These are phyloP conservation scores for Aspergillus quadrilineatus DNA, from an alignment of 2,329 filamentous ascomycete species.

Conservation along the genomic window DNA sequence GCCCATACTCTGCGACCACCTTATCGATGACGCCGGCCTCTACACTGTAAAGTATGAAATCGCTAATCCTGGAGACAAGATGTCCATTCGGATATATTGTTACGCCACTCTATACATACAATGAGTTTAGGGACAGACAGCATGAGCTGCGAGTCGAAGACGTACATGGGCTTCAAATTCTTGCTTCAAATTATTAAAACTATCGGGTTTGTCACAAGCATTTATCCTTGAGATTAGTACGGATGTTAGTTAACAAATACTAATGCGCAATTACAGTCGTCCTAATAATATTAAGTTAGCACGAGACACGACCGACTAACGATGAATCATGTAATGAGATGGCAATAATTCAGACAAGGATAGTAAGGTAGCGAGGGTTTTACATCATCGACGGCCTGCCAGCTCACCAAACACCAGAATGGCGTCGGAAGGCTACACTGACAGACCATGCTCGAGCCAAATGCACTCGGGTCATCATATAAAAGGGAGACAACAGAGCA, in stretches of 20 bases:
- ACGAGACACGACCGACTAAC: slow-evolving; percentile 12
- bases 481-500: slow-evolving; percentile 20
- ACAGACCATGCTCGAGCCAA: slow-evolving; percentile 97
- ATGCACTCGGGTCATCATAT: slow-evolving; percentile 99
- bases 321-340: slow-evolving; percentile 3
- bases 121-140: slow-evolving; percentile 36
- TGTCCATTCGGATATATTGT: slow-evolving; percentile 92
- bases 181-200: slow-evolving; percentile 73
- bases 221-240: slow-evolving; percentile 67
- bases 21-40: slow-evolving; percentile 87
- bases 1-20: slow-evolving; percentile 85
- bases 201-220: slow-evolving; percentile 90
- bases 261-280: background rate
- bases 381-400: slow-evolving; percentile 90
- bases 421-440: slow-evolving; percentile 58
- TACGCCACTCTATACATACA: slow-evolving; percentile 69
- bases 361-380: slow-evolving; percentile 98
- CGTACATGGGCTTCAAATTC: slow-evolving; percentile 88
- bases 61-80: slow-evolving; percentile 90
- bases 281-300: slow-evolving; percentile 26
- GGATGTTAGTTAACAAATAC: background rate
- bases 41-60: slow-evolving; percentile 98
- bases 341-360: slow-evolving; percentile 70
- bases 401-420: slow-evolving; percentile 68
- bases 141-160: slow-evolving; percentile 41